Base-by-base conservation (phyloP, 1,139 yeast species). In the Torulaspora globosa region DNA sequence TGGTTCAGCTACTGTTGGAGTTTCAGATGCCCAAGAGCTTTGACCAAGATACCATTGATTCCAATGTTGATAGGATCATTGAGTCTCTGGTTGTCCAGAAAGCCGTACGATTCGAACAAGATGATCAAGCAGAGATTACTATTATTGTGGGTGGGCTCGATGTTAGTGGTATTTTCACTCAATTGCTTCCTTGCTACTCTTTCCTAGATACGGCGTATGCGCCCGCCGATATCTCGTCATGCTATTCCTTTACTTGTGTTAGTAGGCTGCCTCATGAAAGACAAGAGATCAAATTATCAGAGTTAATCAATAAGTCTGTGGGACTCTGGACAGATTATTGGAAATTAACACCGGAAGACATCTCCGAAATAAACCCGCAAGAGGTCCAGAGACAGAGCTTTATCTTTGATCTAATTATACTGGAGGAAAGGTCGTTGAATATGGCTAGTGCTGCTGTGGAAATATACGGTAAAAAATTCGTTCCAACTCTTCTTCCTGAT, bases 311-410 rank as follows among this genome's bases (percentile, higher is more conserved):
- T 33, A 63, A 60, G 44, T 51, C 63, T 35, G 51, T 65, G 7
- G 71, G 70, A 4, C 84, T 84, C 56, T 86, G 95, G 95, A 82
- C 85, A 0, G 74, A 80, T 10, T 86, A 80, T 59, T 86, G 94
- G 90, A 75, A 78, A 44, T 57, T 85, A 23, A 72, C 82, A 0
- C 75, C 77, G 2, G 80, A 76, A 15, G 83, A 79, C 41, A 60
- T 84, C 29, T 67, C 73, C 10, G 76, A 73, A 31, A 69, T 81
- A 11, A 83, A 78, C 47, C 78, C 76, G 24, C 69, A 68, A 9
- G 78, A 79, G 42, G 72, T 83, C 9, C 80, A 80, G 58, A 73
- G 82, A 32, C 96, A 88, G 61, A 83, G 87, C 43, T 80, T 82
- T 41, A 76, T 87, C 5, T 90, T 84, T 64, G 96, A 88, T 60